These are phyloP conservation scores for Isabelozyma heimii DNA, from an alignment of 805 yeast genomes.

Conservation along the genomic window DNA sequence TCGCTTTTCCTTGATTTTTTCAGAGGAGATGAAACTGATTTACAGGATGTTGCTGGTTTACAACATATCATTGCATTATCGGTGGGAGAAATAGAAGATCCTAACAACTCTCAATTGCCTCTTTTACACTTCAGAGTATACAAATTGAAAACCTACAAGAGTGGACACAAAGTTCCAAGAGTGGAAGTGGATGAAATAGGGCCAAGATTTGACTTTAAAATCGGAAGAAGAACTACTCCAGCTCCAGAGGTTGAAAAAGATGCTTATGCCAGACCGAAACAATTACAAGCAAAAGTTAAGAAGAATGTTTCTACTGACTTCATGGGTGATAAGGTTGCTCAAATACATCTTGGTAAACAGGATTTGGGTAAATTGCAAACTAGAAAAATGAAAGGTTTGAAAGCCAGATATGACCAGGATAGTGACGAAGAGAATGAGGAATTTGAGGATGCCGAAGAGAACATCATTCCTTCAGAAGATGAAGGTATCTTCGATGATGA, in stretches of 20 bases:
- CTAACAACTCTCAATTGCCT: conserved; percentile 72
- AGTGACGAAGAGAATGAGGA: conserved; percentile 49
- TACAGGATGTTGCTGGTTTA: conserved; percentile 92
- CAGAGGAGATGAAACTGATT: conserved; percentile 75
- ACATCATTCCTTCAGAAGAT: conserved; percentile 4
- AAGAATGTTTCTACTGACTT: conserved; percentile 86
- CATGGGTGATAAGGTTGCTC: conserved; percentile 96
- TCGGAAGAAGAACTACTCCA: conserved; percentile 83
- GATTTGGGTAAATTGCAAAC: conserved; percentile 89
- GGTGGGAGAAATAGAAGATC: conserved; percentile 72
- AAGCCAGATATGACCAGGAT: conserved; percentile 78
- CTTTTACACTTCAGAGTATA: conserved; percentile 87
- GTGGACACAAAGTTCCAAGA: conserved; percentile 88
- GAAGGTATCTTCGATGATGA: background rate
- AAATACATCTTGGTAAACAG: conserved; percentile 94
- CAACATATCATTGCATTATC: conserved; percentile 86
- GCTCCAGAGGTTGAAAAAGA: conserved; percentile 88
- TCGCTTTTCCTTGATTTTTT: conserved; percentile 88
- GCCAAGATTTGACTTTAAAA: conserved; percentile 88
- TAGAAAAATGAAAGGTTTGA: conserved; percentile 97
- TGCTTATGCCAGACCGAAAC: conserved; percentile 77
- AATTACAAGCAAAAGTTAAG: conserved; percentile 74
- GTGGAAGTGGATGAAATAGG: conserved; percentile 94
- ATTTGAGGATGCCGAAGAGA: conserved; percentile 13
- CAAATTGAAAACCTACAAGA: conserved; percentile 72